Percentiles rank a stretch among this genome's conserved stretches.
These are phyloP conservation scores for Straminergon stramineum DNA, from an alignment of 225 moss, liverwort and hornwort genomes.

Conservation along the genomic window DNA sequence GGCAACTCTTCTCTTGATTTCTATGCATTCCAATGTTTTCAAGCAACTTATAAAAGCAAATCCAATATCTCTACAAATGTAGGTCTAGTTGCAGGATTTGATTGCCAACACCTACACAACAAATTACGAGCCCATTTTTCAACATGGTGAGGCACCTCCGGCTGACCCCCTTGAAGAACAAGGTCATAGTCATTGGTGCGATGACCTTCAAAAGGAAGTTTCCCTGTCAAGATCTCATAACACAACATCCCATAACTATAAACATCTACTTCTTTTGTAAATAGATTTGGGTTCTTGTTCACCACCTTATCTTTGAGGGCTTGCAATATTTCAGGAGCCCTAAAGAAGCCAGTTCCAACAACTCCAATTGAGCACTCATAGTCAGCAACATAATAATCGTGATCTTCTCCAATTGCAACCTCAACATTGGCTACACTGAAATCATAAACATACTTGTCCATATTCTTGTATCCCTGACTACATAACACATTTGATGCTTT, in stretches of 20 bases:
- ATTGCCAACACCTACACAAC: background rate
- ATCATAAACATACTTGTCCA: background rate
- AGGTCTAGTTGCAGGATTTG: rapidly evolving
- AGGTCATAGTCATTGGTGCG: background rate
- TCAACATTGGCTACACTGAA: background rate
- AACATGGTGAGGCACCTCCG: rapidly evolving
- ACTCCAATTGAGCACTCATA: background rate
- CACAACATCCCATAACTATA: background rate
- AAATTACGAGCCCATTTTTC: background rate
- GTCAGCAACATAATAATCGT: rapidly evolving
- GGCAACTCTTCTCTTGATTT: too few species aligned
- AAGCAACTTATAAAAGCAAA: background rate
- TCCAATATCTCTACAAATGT: background rate
- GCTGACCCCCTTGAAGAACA: rapidly evolving
- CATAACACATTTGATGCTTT: background rate
- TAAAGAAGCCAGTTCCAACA: background rate
- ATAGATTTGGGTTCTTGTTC: background rate
- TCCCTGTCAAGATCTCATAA: background rate
- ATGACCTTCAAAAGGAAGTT: background rate
- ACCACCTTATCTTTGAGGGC: background rate
- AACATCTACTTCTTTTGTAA: background rate
- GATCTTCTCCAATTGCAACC: rapidly evolving
- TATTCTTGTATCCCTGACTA: rapidly evolving
- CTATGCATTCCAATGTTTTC: too few species aligned
- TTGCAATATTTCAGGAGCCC: background rate